Base-by-base conservation (phyloP, 2,329 filamentous ascomycete genomes). In the Orbilia oligospora region DNA sequence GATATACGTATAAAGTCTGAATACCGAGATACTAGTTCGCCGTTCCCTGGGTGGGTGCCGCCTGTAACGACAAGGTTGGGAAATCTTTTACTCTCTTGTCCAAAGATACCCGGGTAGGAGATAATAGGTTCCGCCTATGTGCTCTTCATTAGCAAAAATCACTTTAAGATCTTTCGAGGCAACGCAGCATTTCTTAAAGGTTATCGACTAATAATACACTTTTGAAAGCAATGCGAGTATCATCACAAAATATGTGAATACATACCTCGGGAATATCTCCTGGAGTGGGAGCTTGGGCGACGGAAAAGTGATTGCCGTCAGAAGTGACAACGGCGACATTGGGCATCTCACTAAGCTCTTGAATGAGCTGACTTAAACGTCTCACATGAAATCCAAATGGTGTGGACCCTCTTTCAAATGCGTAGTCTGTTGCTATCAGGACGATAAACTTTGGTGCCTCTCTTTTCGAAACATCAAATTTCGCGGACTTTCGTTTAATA, bases 311-410 rank as follows among this genome's bases (percentile, higher is more conserved):
- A 3, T 30, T 24, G 6, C 30, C 51, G 16, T 24, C 51, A 8
- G 51, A 33, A 16, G 4, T n/a, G 14, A 55, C 51, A 33, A 55
- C 16, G 18, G 51, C 51, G 27, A 55, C 51, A 10, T 55, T 55
- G 10, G 51, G 51, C 51, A 55, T 55, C 5, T 55, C 51, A 33
- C 51, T 18, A 10, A 55, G 24, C 12, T 55, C 51, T 18, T 55
- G 51, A 18, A 55, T 38, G 16, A 66, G 27, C 16, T 66, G 51
- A 18, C 51, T 33, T 6, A 55, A 33, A 4, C 22, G 51, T 10
- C 10, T 20, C 3, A 2, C 22, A 5, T 18, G 16, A n/a, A 24
- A 16, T 9, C 3, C 1, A 9, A 55, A 33, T 1, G 51, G 20
- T 12, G 14, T n/a, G 5, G 22, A 27, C 10, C 14, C 24, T 6